Percentiles rank a stretch among this genome's conserved stretches.
Conservation (phyloP, 805 yeast genomes). For the Candida ficus region DNA sequence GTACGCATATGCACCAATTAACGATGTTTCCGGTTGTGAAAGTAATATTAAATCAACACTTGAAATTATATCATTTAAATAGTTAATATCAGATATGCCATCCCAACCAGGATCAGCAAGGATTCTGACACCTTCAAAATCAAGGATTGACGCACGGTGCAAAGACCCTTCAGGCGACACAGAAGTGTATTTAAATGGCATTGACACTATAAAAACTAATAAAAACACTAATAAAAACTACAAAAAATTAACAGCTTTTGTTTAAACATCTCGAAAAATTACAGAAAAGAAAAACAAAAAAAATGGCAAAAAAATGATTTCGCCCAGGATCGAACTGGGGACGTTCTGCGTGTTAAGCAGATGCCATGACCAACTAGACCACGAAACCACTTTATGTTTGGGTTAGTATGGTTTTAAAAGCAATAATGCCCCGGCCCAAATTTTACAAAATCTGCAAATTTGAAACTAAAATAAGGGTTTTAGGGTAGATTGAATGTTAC, state of each 20-base stretch:
- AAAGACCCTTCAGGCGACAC: conserved; percentile 18
- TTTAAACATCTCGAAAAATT: too few species aligned
- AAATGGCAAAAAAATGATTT: conserved; percentile 50
- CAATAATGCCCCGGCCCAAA: too few species aligned
- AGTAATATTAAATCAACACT: conserved; percentile 64
- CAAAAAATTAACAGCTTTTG: too few species aligned
- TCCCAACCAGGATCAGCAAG: conserved; percentile 78
- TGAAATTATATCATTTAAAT: conserved; percentile 37
- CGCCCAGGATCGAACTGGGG: conserved; percentile 99
- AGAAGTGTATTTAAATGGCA: conserved; percentile 27
- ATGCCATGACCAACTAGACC: conserved; percentile 99
- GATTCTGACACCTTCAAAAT: conserved; percentile 52
- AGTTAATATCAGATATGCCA: conserved; percentile 39
- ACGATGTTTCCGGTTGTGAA: conserved; percentile 83
- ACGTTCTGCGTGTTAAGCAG: conserved; percentile 99
- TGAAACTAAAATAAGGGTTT: too few species aligned
- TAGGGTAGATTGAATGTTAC: too few species aligned
- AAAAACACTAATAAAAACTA: too few species aligned
- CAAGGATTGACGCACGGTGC: conserved; percentile 42
- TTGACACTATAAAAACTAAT: conserved; percentile 4
- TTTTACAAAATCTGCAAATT: too few species aligned
- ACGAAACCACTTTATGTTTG: too few species aligned
- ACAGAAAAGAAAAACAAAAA: neutral
- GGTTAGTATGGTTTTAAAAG: too few species aligned
- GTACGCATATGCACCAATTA: conserved; percentile 72